Percentiles rank a stretch among this genome's conserved stretches.
Conservation (phyloP, 2,329 filamentous ascomycete genomes). For the Aspergillus ustus region DNA sequence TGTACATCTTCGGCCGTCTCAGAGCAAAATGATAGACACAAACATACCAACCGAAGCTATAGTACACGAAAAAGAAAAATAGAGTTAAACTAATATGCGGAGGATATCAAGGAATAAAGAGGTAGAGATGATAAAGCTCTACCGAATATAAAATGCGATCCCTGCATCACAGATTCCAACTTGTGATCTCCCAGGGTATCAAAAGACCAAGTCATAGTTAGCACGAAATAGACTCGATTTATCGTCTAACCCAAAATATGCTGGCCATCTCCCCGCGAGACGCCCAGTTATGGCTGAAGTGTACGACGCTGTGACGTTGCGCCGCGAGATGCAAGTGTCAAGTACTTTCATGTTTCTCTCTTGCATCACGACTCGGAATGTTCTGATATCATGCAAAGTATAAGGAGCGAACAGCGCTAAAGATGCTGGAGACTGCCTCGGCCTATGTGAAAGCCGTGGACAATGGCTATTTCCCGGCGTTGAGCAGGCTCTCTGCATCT, state of each 20-base stretch:
- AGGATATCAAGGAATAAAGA: conserved; percentile 1
- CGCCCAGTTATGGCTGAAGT: not conserved
- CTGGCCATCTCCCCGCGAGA: not conserved
- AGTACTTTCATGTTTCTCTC: not conserved
- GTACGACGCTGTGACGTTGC: not conserved
- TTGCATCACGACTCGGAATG: not conserved
- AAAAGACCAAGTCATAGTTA: not conserved
- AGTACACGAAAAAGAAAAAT: not conserved
- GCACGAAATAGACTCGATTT: not conserved
- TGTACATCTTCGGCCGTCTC: conserved; percentile 9
- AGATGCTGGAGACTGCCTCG: not conserved
- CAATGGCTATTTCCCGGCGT: conserved; percentile 48
- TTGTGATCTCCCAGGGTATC: not conserved
- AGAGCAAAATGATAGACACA: not conserved
- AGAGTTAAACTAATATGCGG: not conserved
- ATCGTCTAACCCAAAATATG: not conserved
- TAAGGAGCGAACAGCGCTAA: not conserved
- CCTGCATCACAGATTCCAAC: not conserved
- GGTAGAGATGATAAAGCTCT: conserved; percentile 4
- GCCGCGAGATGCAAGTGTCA: not conserved
- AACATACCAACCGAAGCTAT: conserved; percentile 2
- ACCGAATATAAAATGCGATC: not conserved
- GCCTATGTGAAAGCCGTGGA: conserved; percentile 11
- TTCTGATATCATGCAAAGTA: not conserved
- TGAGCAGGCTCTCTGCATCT: conserved; percentile 78